Evolutionary conservation across 2,329 filamentous ascomycete genomes (phyloP).

Genomic region (Fulvia fulva): DNA sequence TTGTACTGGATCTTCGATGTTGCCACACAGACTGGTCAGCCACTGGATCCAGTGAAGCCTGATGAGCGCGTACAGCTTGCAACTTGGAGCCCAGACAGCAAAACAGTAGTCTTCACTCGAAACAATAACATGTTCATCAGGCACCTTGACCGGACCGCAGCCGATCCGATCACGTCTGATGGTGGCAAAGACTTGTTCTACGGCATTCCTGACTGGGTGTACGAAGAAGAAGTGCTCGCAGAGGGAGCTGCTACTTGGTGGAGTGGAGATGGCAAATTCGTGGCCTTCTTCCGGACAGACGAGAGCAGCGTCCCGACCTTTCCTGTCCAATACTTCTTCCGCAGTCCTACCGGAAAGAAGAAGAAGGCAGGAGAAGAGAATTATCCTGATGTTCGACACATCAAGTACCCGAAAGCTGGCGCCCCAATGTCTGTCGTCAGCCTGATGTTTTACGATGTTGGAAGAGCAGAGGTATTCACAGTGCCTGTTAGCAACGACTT

Average conservation of each 20-base stretch:
- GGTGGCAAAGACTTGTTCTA: conserved; percentile 89
- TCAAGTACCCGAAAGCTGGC: conserved; percentile 97
- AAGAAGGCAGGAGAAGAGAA: conserved; percentile 70
- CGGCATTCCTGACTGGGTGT: conserved; percentile 96
- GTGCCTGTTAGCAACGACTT: conserved; percentile 77
- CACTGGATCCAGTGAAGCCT: conserved; percentile 67
- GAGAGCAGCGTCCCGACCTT: conserved; percentile 89
- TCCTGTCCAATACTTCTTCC: conserved; percentile 88
- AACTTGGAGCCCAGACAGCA: conserved; percentile 80
- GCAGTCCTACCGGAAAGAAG: conserved; percentile 70
- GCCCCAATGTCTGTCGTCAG: conserved; percentile 88
- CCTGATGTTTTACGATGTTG: conserved; percentile 82
- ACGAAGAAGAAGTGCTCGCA: conserved; percentile 79
- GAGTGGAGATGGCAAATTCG: conserved; percentile 81
- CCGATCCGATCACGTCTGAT: conserved; percentile 75
- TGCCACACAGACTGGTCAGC: conserved; percentile 68
- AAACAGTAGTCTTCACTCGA: conserved; percentile 83
- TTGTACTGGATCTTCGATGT: conserved; percentile 93
- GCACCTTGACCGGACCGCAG: conserved; percentile 55
- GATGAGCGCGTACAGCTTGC: conserved; percentile 73
- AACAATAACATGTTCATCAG: conserved; percentile 89
- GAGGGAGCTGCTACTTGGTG: conserved; percentile 89
- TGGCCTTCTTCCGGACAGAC: conserved; percentile 91
- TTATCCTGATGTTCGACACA: conserved; percentile 84
- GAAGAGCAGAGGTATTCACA: conserved; percentile 70